These are phyloP conservation scores for Schizosaccharomyces osmophilus DNA, from an alignment of 805 yeast species.

Conservation along the genomic window DNA sequence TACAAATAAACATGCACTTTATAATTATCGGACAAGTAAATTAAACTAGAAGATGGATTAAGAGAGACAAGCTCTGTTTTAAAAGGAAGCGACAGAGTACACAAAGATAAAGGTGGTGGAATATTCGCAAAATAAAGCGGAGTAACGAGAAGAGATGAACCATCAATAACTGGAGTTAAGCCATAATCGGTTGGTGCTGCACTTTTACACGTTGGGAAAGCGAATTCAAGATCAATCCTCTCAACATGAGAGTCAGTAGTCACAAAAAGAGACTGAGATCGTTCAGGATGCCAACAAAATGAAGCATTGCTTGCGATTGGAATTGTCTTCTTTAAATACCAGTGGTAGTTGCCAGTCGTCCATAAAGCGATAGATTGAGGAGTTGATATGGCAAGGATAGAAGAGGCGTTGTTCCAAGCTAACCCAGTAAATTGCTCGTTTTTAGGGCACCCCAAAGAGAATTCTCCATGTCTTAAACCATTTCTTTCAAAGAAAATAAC, in stretches of 20 bases:
- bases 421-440: conserved; percentile 19
- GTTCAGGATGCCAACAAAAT: conserved; percentile 67
- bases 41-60: background rate
- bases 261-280: conserved; percentile 48
- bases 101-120: conserved; percentile 78
- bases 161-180: conserved; percentile 60
- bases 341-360: conserved; percentile 80
- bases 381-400: conserved; percentile 46
- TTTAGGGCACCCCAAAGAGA: conserved; percentile 37
- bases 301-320: conserved; percentile 13
- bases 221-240: conserved; percentile 42
- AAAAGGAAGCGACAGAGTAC: conserved; percentile 32
- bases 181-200: conserved; percentile 49
- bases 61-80: conserved; percentile 19
- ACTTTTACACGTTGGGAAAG: conserved; percentile 43
- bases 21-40: background rate
- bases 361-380: conserved; percentile 50
- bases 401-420: conserved; percentile 64
- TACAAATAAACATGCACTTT: background rate
- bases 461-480: conserved; percentile 78
- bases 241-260: conserved; percentile 22
- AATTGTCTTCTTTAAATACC: conserved; percentile 79
- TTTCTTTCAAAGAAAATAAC: conserved; percentile 75
- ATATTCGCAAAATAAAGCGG: conserved; percentile 67
- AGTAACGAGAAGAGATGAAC: conserved; percentile 38